phyloP scores from a whole-genome alignment of 495 filamentous ascomycete species.

The Stereocaulon alpinum region DNA sequence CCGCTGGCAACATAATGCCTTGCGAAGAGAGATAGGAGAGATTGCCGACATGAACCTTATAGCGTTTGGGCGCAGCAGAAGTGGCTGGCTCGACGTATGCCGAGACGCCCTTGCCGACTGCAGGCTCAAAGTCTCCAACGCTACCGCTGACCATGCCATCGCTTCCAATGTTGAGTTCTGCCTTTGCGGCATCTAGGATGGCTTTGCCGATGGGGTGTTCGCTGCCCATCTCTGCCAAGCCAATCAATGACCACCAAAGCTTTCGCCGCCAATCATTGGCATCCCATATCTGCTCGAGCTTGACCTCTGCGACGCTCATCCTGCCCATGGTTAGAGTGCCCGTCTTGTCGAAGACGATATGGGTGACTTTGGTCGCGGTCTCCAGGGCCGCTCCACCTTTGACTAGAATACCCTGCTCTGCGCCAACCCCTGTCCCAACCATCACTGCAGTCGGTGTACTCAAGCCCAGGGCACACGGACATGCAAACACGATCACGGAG shows the following conservation, averaged over 20 bases:
- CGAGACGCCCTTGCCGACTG: conserved; percentile 75
- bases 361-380: conserved; percentile 80
- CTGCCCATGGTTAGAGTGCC: conserved; percentile 89
- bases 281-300: conserved; percentile 58
- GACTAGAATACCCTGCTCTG: conserved; percentile 93
- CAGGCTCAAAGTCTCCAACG: conserved; percentile 72
- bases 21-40: conserved; percentile 61
- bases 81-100: conserved; percentile 70
- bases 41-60: conserved; percentile 77
- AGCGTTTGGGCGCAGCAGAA: conserved; percentile 51
- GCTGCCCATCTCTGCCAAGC: conserved; percentile 83
- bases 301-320: conserved; percentile 75
- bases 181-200: conserved; percentile 61
- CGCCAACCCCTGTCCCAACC: conserved; percentile 94
- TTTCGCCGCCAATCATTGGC: conserved; percentile 54
- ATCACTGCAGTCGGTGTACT: conserved; percentile 96
- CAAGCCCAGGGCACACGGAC: conserved; percentile 88
- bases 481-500: conserved; percentile 96
- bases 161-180: conserved; percentile 56
- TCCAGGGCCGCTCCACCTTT: conserved; percentile 93
- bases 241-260: conserved; percentile 91
- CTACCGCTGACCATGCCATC: conserved; percentile 73
- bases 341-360: conserved; percentile 98
- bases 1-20: conserved; percentile 50
- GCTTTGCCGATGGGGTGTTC: conserved; percentile 93